Percentiles rank a stretch among this genome's conserved stretches.
These are phyloP conservation scores for Ormosia semicastrata DNA, from an alignment of 306 rosid genomes.

Conservation along the genomic window DNA sequence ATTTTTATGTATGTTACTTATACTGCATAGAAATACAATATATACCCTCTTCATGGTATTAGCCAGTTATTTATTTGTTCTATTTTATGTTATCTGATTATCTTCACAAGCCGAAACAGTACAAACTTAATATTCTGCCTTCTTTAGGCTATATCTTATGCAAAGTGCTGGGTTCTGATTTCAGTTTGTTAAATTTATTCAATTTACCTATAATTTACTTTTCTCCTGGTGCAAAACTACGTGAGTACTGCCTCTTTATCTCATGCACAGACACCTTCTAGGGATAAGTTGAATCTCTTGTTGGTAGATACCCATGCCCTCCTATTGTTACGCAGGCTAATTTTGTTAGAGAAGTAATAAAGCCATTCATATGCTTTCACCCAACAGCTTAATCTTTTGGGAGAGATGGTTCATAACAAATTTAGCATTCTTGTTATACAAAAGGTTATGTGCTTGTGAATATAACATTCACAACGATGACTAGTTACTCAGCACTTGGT, in stretches of 20 bases:
- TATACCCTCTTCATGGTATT: neutral
- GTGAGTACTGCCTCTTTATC: neutral
- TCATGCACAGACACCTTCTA: neutral
- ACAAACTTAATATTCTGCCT: neutral
- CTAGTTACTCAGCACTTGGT: neutral
- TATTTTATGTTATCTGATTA: neutral
- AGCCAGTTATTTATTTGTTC: neutral
- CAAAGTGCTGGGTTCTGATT: neutral
- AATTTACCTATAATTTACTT: neutral
- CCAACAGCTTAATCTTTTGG: no score
- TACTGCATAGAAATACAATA: neutral
- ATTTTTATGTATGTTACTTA: neutral
- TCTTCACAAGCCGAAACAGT: neutral
- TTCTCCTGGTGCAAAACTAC: neutral
- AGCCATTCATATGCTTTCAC: no score
- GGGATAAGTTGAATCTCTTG: constrained; percentile 10
- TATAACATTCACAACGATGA: neutral
- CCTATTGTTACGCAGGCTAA: neutral
- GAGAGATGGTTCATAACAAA: no score
- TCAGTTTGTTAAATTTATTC: neutral
- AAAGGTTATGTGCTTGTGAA: neutral
- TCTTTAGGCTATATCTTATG: neutral
- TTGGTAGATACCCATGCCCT: neutral
- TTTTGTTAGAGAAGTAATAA: no score
- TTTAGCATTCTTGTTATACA: neutral